Conservation (phyloP, 164 flowering plant genomes). For the Tetrastigma voinierianum region DNA sequence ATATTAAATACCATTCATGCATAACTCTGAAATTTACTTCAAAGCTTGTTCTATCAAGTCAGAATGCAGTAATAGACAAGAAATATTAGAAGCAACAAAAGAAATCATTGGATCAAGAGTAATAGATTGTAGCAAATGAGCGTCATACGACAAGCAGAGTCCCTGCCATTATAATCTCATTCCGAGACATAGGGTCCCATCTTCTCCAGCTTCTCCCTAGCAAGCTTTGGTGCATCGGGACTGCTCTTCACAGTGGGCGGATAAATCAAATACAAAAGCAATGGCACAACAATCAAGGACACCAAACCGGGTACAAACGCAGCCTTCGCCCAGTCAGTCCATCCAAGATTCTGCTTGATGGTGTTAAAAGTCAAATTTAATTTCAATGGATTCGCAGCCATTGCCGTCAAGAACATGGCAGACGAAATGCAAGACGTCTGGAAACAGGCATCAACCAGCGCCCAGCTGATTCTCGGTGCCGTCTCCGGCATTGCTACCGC, state of each 20-base stretch:
- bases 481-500: constrained; percentile 87
- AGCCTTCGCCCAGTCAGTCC: constrained; percentile 95
- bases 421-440: constrained; percentile 89
- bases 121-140: neutral
- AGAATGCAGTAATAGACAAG: no score
- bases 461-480: constrained; percentile 78
- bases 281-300: constrained; percentile 75
- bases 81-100: neutral
- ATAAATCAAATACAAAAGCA: constrained; percentile 70
- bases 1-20: neutral
- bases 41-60: no score
- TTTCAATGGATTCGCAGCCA: constrained; percentile 94
- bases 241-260: constrained; percentile 85
- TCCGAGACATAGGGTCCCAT: constrained; percentile 90
- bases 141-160: constrained; percentile 70
- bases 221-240: constrained; percentile 92
- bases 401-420: constrained; percentile 87
- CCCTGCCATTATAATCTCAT: constrained; percentile 80
- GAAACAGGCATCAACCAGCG: constrained; percentile 90
- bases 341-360: constrained; percentile 68
- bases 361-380: constrained; percentile 64
- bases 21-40: no score
- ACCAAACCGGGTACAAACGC: constrained; percentile 89
- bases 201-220: constrained; percentile 75
- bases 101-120: neutral